Evolutionary conservation across 768 basidiomycete species (phyloP), one percentile per base, ranked within the genome.

Genomic region (Suillus alpinus): DNA sequence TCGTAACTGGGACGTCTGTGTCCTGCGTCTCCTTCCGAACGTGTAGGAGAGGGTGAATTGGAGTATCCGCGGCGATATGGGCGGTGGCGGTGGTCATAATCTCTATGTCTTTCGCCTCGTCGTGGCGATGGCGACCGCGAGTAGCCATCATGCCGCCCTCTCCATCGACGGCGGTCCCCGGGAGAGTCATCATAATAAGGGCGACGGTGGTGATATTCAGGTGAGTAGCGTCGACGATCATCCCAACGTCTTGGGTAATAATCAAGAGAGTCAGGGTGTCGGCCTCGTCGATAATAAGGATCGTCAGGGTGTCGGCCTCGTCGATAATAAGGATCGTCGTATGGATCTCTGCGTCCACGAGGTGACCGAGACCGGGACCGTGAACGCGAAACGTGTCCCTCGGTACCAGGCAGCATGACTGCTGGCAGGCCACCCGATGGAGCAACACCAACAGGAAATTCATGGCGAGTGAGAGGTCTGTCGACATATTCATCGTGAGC

Each of bases 401-500:
- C 9, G 62, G 63, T 47, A 59, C 43, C 23, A 32, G 49, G 49
- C 37, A 61, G 5, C 5, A 59, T 31, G 20, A 63, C 52, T 37
- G 57, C 14, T n/a, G 56, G 65, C 23, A 60, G 57, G n/a, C 57
- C 57, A 18, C 61, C 57, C 14, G 68, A 39, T 6, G 60, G 44
- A 12, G 61, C 59, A 18, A 60, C 59, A 58, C 56, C 59, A 20
- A 57, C 59, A 13, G 63, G 66, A 56, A 64, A 69, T 23, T 63
- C 69, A 29, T 67, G 67, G 50, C 69, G 68, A 46, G 69, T 63
- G 44, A 68, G 77, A 16, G 71, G 67, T 51, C 63, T 66, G 31
- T 14, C 66, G 34, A 62, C 39, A 32, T 37, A 37, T 12, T 61
- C 58, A 23, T 8, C 37, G 13, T 20, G 60, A 26, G 64, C 57